Conservation (phyloP, 1,284 basidiomycete species). For the Ceratobasidium sp. region DNA sequence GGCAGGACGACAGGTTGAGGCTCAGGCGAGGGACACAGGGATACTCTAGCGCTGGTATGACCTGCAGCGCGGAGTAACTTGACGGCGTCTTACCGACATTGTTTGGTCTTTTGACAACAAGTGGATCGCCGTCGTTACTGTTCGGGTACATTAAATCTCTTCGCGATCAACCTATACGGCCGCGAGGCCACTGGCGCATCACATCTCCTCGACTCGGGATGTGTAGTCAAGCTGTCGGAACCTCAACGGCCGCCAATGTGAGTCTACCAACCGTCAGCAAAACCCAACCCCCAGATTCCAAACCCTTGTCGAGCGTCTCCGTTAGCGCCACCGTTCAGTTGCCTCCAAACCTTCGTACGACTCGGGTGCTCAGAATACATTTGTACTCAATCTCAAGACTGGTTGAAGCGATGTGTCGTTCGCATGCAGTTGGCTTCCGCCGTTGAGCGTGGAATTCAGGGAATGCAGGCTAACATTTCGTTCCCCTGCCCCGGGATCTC, state of each 20-base stretch:
- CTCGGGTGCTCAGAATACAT: constrained; percentile 53
- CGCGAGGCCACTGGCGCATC: constrained; percentile 72
- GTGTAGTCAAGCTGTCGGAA: constrained; percentile 55
- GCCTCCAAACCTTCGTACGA: constrained; percentile 67
- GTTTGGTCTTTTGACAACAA: constrained; percentile 70
- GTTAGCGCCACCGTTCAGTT: constrained; percentile 64
- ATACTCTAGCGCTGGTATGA: constrained; percentile 72
- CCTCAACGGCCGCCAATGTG: constrained; percentile 59
- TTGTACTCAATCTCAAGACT: constrained; percentile 71
- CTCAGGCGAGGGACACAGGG: constrained; percentile 45
- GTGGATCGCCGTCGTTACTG: constrained; percentile 75
- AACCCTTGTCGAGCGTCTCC: constrained; percentile 19
- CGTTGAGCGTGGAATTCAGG: constrained; percentile 30
- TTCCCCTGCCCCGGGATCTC: constrained; percentile 18
- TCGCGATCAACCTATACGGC: constrained; percentile 76
- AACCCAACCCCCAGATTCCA: background rate
- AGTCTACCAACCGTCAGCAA: background rate
- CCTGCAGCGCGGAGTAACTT: constrained; percentile 75
- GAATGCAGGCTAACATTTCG: constrained; percentile 21
- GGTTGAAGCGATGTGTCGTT: constrained; percentile 63
- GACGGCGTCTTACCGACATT: constrained; percentile 69
- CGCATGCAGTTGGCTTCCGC: constrained; percentile 31
- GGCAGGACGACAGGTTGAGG: background rate
- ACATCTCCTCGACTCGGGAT: constrained; percentile 68
- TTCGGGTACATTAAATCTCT: constrained; percentile 56